Conservation (phyloP, 352 stramenopile genomes). For the Globisporangium takayamanum region DNA sequence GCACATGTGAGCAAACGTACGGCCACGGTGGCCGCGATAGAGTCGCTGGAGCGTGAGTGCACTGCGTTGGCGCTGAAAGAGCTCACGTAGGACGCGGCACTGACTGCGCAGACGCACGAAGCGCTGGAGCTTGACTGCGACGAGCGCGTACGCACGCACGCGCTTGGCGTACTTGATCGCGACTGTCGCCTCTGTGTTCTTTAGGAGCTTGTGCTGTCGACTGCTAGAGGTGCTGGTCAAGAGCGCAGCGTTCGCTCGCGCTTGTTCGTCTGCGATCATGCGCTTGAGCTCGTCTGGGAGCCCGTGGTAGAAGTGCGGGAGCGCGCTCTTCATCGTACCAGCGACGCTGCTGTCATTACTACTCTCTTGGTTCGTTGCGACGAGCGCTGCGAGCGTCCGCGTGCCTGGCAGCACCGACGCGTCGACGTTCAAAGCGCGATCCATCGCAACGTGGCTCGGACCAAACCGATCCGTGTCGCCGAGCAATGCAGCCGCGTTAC, state of each 20-base stretch:
- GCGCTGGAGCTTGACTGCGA: slow-evolving; percentile 51
- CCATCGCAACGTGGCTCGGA: slow-evolving; percentile 40
- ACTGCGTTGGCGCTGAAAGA: slow-evolving; percentile 32
- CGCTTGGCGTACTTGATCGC: slow-evolving; percentile 57
- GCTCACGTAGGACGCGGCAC: slow-evolving; percentile 32
- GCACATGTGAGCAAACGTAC: slow-evolving; percentile 43
- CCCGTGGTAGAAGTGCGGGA: slow-evolving; percentile 75
- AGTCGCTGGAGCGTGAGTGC: slow-evolving; percentile 53
- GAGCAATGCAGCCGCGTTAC: background rate
- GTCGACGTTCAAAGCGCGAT: slow-evolving; percentile 39
- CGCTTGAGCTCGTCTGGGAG: slow-evolving; percentile 64
- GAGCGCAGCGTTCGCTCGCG: slow-evolving; percentile 11
- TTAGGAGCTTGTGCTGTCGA: slow-evolving; percentile 29
- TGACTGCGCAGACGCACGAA: slow-evolving; percentile 40
- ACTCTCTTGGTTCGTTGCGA: slow-evolving; percentile 37
- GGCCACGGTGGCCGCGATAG: slow-evolving; percentile 43
- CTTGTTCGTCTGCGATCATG: slow-evolving; percentile 59
- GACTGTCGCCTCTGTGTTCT: slow-evolving; percentile 54
- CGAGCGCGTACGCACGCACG: slow-evolving; percentile 31
- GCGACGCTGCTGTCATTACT: slow-evolving; percentile 5
- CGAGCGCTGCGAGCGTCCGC: slow-evolving; percentile 25
- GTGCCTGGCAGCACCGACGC: slow-evolving; percentile 25
- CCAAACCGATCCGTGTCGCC: slow-evolving; percentile 51
- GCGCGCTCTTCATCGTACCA: slow-evolving; percentile 18
- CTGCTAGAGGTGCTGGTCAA: slow-evolving; percentile 2